A percentile compares a stretch with the other conserved stretches of the same genome.
These are phyloP conservation scores for Didymella lethalis DNA, from an alignment of 2,329 filamentous ascomycete species.

Conservation along the genomic window DNA sequence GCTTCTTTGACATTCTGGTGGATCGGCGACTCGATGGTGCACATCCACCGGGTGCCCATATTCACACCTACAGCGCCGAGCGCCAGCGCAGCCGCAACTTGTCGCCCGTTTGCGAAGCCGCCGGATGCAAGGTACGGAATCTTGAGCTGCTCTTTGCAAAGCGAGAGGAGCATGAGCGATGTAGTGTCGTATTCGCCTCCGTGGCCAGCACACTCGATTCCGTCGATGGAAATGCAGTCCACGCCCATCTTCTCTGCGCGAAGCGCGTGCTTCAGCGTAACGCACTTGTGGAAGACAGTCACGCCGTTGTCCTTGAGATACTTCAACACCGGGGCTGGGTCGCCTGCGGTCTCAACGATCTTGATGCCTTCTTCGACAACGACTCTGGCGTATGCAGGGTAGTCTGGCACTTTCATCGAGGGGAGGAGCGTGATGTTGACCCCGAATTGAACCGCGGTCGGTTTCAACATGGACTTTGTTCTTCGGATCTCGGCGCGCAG, in stretches of 20 bases:
- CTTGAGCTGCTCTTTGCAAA: slow-evolving; percentile 37
- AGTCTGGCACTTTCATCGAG: slow-evolving; percentile 40
- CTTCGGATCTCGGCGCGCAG: slow-evolving; percentile 36
- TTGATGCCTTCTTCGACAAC: slow-evolving; percentile 40
- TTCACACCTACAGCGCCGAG: slow-evolving; percentile 38
- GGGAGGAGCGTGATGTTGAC: slow-evolving; percentile 43
- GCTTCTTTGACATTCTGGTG: slow-evolving; percentile 38
- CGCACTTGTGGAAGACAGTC: slow-evolving; percentile 40
- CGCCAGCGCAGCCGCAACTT: slow-evolving; percentile 38
- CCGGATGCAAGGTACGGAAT: slow-evolving; percentile 40
- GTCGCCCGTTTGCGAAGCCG: slow-evolving; percentile 39
- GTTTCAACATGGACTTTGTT: slow-evolving; percentile 32
- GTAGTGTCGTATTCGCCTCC: slow-evolving; percentile 63
- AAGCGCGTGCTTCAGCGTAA: slow-evolving; percentile 37
- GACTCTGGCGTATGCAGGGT: slow-evolving; percentile 35
- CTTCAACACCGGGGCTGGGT: slow-evolving; percentile 37
- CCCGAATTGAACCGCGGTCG: slow-evolving; percentile 53
- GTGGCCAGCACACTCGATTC: slow-evolving; percentile 50
- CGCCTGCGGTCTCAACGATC: slow-evolving; percentile 39
- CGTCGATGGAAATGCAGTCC: slow-evolving; percentile 39
- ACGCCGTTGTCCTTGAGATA: slow-evolving; percentile 39
- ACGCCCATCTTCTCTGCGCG: slow-evolving; percentile 38
- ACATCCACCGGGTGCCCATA: slow-evolving; percentile 44
- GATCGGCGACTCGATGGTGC: slow-evolving; percentile 38
- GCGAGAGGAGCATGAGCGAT: slow-evolving; percentile 56